Evolutionary conservation across 2,329 filamentous ascomycete species (phyloP).

Genomic region (Apiospora hydei): DNA sequence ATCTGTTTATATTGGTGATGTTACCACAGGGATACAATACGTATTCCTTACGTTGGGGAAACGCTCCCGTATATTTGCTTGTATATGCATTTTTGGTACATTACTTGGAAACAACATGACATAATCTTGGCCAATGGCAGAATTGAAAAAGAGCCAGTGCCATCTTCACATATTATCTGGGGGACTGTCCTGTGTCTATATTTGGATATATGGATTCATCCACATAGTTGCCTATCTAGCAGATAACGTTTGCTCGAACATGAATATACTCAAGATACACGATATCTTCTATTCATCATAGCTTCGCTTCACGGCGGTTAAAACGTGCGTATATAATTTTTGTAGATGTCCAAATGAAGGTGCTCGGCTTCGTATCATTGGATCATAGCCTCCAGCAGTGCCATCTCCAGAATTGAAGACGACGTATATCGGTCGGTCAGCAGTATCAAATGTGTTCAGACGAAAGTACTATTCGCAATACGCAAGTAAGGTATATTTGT

Average conservation of each 20-base stretch:
- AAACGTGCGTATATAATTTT: too few relatives aligned
- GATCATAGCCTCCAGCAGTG: neutral
- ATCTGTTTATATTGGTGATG: neutral
- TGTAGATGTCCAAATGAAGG: too few relatives aligned
- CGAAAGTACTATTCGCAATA: slow-evolving; percentile 32
- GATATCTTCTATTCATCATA: neutral
- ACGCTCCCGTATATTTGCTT: neutral
- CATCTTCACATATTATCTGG: neutral
- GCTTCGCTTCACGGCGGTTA: too few relatives aligned
- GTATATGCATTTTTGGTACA: neutral
- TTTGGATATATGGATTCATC: neutral
- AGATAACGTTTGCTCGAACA: neutral
- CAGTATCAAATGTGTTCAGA: slow-evolving; percentile 29
- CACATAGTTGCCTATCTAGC: neutral
- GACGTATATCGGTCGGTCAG: neutral
- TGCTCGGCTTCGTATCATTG: too few relatives aligned
- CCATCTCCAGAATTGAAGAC: neutral
- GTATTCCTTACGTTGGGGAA: neutral
- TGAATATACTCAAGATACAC: neutral
- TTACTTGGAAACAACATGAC: neutral
- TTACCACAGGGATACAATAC: neutral
- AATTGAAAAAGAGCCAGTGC: neutral
- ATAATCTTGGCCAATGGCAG: slow-evolving; percentile 25
- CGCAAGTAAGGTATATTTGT: slow-evolving; percentile 17
- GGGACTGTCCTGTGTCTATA: neutral